A percentile compares a stretch with the other conserved stretches of the same genome.
Conservation (phyloP, 139 green algal species). For the Parachlorella kessleri region DNA sequence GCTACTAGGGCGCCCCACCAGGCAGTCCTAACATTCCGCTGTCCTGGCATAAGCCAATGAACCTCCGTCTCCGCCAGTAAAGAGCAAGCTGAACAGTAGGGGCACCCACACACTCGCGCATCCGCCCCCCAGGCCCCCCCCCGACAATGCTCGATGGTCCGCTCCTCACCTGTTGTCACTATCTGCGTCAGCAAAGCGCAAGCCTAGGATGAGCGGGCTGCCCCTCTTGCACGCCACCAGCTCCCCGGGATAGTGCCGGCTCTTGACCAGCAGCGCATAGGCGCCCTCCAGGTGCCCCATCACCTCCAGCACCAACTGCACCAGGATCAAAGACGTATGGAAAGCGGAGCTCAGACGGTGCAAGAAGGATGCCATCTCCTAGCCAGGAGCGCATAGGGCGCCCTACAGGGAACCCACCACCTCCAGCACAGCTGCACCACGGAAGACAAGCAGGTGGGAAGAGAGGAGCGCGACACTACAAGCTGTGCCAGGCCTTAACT, state of each 20-base stretch:
- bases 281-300: slow-evolving; percentile 95
- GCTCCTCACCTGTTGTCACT: not conserved
- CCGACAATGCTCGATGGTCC: not conserved
- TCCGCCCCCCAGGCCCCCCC: not conserved
- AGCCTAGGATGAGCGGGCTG: slow-evolving; percentile 89
- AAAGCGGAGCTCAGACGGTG: not conserved
- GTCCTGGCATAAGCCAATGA: no score
- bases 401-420: no score
- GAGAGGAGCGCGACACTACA: no score
- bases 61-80: no score
- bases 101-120: not conserved
- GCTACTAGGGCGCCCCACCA: no score
- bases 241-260: slow-evolving; percentile 91
- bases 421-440: no score
- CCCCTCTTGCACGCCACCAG: slow-evolving; percentile 96
- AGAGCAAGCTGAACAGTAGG: no score
- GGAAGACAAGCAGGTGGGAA: no score
- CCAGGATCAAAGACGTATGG: not conserved
- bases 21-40: no score
- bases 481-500: no score
- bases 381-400: no score
- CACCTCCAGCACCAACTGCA: slow-evolving; percentile 95
- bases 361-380: no score
- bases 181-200: slow-evolving; percentile 47
- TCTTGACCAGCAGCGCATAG: slow-evolving; percentile 97